phyloP scores from a whole-genome alignment of 192 early-diverging fungal species.

The Backusella psychrophila region DNA sequence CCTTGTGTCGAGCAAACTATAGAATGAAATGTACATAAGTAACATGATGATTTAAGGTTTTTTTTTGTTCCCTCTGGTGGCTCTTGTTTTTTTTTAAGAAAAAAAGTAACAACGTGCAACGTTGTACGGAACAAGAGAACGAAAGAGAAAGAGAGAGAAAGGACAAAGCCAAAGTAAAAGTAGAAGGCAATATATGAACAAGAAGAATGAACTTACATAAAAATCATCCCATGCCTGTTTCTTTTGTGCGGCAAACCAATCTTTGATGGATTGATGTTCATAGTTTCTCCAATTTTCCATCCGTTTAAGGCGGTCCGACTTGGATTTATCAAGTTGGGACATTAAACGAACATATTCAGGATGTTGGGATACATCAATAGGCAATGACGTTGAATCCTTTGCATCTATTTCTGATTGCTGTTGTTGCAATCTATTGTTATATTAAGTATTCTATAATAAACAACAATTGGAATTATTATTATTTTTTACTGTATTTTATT shows the following conservation, averaged over 20 bases:
- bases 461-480: background rate
- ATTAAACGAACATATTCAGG: constrained; percentile 14
- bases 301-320: background rate
- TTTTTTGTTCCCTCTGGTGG: background rate
- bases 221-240: constrained; percentile 18
- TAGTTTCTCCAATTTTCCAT: constrained; percentile 4
- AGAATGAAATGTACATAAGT: background rate
- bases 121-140: background rate
- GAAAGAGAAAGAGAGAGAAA: background rate
- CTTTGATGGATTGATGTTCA: constrained; percentile 6
- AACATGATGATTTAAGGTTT: constrained; percentile 9
- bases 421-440: background rate
- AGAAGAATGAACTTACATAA: constrained; percentile 3
- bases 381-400: background rate
- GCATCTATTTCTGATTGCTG: background rate
- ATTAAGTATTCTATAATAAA: background rate
- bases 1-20: constrained; percentile 5
- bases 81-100: background rate
- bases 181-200: background rate
- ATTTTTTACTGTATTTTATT: constrained; percentile 4
- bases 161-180: background rate
- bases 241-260: constrained; percentile 18
- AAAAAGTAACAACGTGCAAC: background rate
- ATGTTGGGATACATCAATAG: constrained; percentile 3
- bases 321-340: constrained; percentile 10